Evolutionary conservation across 2,329 filamentous ascomycete genomes (phyloP), one percentile per base, ranked within the genome.

Genomic region (Aspergillus novofumigatus): DNA sequence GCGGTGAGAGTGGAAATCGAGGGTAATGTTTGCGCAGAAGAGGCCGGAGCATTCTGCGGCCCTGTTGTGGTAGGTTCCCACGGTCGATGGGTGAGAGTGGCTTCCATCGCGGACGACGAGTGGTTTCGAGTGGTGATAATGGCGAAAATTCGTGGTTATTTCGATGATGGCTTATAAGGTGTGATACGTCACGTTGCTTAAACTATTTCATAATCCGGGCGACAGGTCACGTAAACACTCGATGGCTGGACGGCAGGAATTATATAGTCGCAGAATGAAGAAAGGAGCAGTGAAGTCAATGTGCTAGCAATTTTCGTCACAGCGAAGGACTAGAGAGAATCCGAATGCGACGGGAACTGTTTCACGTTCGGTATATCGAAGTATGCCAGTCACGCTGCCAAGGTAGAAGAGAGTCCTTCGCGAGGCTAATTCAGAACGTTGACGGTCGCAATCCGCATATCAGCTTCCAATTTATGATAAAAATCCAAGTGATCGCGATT

Each of bases 1-100:
- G 75, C 75, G 3, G 77, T 79, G 44, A 80, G 65, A 8, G 77
- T 79, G 38, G 77, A 76, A 57, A 80, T 80, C 4, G 77, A 78
- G 8, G 77, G 77, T 1, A 80, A 70, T 7, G 76, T 78, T 59
- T 78, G 76, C 8, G 71, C 66, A 26, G 71, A 70, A 17, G 74
- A 69, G 20, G 67, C 63, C 32, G 71, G 64, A 29, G 66, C 65
- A 5, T 67, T 70, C 35, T 75, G 74, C 41, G 74, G 70, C 52
- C 67, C 71, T 29, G 69, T 62, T 20, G 65, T 67, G 44, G 67
- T 60, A 25, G 73, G 64, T 67, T 78, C 77, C 77, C 77, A 79
- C 26, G 75, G 77, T 48, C 77, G 74, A 65, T 75, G 76, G 54
- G 73, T 65, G 59, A 73, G 64, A 29, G 75, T 70, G 23, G 70